Percentiles rank a stretch among this genome's conserved stretches.
phyloP scores from a whole-genome alignment of 2,329 filamentous ascomycete species.

The Fusarium nematophilum region DNA sequence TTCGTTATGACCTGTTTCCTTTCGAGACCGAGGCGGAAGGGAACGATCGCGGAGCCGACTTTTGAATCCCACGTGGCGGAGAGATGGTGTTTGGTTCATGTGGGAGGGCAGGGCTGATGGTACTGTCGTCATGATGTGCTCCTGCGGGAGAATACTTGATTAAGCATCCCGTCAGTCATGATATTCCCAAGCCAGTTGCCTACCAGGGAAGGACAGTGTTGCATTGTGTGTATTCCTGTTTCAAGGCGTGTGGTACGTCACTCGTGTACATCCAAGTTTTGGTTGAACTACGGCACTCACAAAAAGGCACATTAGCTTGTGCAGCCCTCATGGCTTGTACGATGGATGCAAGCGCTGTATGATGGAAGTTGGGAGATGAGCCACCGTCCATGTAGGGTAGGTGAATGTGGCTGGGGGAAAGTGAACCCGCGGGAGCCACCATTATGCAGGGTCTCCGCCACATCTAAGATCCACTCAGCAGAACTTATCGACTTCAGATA shows the following conservation, averaged over 20 bases:
- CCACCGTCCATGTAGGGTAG: conserved; percentile 8
- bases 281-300: neutral
- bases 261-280: neutral
- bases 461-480: conserved; percentile 37
- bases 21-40: conserved; percentile 14
- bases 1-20: conserved; percentile 24
- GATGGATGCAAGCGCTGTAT: neutral
- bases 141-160: neutral
- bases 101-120: conserved; percentile 13
- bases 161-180: neutral
- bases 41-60: conserved; percentile 3
- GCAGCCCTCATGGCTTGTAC: neutral
- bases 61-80: conserved; percentile 7
- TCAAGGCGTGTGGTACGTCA: neutral
- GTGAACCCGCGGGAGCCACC: conserved; percentile 22
- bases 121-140: conserved; percentile 5
- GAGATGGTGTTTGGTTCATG: too few relatives aligned
- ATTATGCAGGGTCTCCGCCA: conserved; percentile 31
- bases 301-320: too few relatives aligned
- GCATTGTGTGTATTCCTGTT: neutral
- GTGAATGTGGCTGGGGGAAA: conserved; percentile 31
- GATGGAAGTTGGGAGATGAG: neutral
- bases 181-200: neutral
- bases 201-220: neutral
- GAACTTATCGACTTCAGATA: conserved; percentile 43